Percentiles rank a stretch among this genome's conserved stretches.
Evolutionary conservation across 1,139 yeast genomes (phyloP).

Genomic region (Pichia terricola): DNA sequence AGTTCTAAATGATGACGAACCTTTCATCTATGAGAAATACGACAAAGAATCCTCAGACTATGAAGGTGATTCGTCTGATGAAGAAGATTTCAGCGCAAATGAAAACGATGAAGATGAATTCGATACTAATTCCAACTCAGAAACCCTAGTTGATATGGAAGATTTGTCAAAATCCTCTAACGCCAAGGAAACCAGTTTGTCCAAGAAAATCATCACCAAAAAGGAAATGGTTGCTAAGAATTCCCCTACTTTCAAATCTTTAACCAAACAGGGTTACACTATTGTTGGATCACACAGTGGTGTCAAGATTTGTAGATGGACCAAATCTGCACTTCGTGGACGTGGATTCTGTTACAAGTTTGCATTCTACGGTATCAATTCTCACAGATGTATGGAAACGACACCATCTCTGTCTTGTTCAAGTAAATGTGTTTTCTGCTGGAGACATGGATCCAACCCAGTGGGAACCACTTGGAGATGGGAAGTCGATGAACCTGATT

Average conservation of each 20-base stretch:
- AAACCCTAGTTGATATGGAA: constrained; percentile 65
- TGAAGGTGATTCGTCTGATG: constrained; percentile 15
- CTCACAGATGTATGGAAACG: constrained; percentile 92
- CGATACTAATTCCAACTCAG: constrained; percentile 19
- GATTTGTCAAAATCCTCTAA: constrained; percentile 39
- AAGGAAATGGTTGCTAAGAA: constrained; percentile 87
- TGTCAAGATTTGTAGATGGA: constrained; percentile 93
- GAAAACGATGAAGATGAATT: constrained; percentile 10
- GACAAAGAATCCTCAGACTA: constrained; percentile 32
- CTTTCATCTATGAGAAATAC: constrained; percentile 42
- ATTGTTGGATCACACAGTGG: constrained; percentile 94
- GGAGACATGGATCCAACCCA: constrained; percentile 97
- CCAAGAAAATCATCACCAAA: constrained; percentile 22
- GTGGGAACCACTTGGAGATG: constrained; percentile 96
- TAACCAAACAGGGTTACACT: constrained; percentile 89
- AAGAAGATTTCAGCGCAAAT: not conserved
- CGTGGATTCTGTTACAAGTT: constrained; percentile 91
- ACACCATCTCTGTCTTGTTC: constrained; percentile 92
- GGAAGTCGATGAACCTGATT: constrained; percentile 88
- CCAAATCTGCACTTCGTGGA: constrained; percentile 87
- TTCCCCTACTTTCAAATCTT: constrained; percentile 80
- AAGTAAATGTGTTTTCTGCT: constrained; percentile 90
- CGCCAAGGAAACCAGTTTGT: constrained; percentile 2
- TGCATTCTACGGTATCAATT: constrained; percentile 83
- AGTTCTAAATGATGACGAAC: constrained; percentile 58